phyloP scores from a whole-genome alignment of 306 rosid genomes.

The Astragalus membranaceus region DNA sequence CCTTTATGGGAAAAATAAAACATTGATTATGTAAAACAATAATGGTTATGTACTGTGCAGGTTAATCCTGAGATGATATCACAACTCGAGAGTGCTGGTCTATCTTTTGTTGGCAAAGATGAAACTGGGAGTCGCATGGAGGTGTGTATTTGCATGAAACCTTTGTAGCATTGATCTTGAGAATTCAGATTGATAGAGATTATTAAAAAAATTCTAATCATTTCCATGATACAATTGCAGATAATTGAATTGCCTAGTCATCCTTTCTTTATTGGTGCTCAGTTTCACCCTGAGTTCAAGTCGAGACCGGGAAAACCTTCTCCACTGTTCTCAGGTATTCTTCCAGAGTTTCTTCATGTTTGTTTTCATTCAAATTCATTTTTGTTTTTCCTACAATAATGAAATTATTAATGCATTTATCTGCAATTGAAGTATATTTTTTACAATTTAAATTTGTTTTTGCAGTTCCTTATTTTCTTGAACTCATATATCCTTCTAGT shows the following conservation, averaged over 20 bases:
- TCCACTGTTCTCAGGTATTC: slow-evolving; percentile 57
- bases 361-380: not conserved
- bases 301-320: slow-evolving; percentile 85
- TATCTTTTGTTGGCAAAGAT: slow-evolving; percentile 73
- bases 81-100: slow-evolving; percentile 60
- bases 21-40: not conserved
- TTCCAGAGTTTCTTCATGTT: not conserved
- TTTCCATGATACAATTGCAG: slow-evolving; percentile 30
- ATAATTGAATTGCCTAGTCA: slow-evolving; percentile 60
- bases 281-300: slow-evolving; percentile 80
- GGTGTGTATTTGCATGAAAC: slow-evolving; percentile 32
- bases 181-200: not conserved
- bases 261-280: slow-evolving; percentile 73
- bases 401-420: not conserved
- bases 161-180: not conserved
- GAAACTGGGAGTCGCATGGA: slow-evolving; percentile 75
- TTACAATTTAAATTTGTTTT: not conserved
- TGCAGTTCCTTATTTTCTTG: not conserved
- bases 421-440: not conserved
- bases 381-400: not conserved
- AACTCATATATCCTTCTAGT: not conserved
- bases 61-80: slow-evolving; percentile 80
- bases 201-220: not conserved
- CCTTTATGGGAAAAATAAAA: not conserved
- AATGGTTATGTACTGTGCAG: slow-evolving; percentile 27